phyloP scores from a whole-genome alignment of 2,329 filamentous ascomycete species.

The Xylaria sp. region DNA sequence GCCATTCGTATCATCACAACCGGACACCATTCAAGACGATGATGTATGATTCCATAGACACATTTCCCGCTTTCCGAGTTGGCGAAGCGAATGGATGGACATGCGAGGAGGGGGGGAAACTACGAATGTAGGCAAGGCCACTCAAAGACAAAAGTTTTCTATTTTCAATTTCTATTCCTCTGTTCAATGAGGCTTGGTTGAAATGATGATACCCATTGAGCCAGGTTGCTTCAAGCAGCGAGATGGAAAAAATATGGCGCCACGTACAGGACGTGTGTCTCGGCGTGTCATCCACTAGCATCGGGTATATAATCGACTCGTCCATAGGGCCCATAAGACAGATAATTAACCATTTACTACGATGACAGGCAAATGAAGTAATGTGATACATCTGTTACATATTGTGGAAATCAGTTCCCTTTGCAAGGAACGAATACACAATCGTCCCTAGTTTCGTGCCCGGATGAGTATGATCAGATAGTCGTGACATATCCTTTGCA shows the following conservation, averaged over 20 bases:
- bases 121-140: neutral
- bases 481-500: neutral
- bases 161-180: neutral
- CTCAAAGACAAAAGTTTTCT: constrained; percentile 16
- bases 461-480: neutral
- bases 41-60: neutral
- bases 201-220: constrained; percentile 17
- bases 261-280: neutral
- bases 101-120: neutral
- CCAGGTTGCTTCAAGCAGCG: neutral
- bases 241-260: neutral
- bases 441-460: neutral
- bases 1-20: neutral
- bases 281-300: neutral
- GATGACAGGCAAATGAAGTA: neutral
- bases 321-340: constrained; percentile 1
- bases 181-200: constrained; percentile 3
- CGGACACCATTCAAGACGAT: neutral
- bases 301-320: constrained; percentile 2
- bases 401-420: neutral
- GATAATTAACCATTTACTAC: neutral
- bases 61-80: constrained; percentile 10
- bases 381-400: neutral
- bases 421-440: neutral
- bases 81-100: constrained; percentile 9